phyloP scores from a whole-genome alignment of 2,329 filamentous ascomycete genomes.

The Aureobasidium pullulans region DNA sequence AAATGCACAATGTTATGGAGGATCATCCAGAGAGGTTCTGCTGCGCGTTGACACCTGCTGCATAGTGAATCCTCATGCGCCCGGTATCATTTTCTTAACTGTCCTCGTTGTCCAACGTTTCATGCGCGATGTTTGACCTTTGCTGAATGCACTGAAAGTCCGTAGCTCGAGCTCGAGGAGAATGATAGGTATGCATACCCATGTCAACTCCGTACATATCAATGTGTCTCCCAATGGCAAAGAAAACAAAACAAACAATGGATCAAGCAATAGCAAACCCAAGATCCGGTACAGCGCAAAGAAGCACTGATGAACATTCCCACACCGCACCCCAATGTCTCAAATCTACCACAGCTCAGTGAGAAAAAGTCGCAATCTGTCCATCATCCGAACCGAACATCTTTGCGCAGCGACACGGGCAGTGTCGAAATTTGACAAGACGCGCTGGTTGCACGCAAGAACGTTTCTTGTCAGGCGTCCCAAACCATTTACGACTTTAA shows the following conservation, averaged over 20 bases:
- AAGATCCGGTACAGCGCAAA: not conserved
- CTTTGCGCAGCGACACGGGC: not conserved
- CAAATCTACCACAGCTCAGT: not conserved
- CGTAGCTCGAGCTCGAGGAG: not conserved
- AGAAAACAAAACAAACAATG: no score
- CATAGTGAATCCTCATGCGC: no score
- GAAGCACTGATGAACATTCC: not conserved
- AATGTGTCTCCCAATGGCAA: no score
- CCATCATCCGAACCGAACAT: not conserved
- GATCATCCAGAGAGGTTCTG: no score
- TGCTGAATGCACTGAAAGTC: not conserved
- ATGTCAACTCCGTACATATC: not conserved
- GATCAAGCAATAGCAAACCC: no score
- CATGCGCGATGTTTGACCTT: not conserved
- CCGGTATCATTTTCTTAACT: no score
- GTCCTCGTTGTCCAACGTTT: no score
- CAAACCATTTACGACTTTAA: not conserved
- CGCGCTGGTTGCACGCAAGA: not conserved
- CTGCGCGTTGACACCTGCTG: no score
- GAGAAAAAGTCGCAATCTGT: not conserved
- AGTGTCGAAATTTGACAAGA: not conserved
- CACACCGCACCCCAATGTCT: not conserved
- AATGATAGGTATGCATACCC: not conserved
- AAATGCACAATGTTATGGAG: no score
- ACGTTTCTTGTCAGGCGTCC: conserved; percentile 12